A percentile compares a stretch with the other conserved stretches of the same genome.
These are phyloP conservation scores for Ophiocordyceps robertsii DNA, from an alignment of 2,329 filamentous ascomycete species.

Conservation along the genomic window DNA sequence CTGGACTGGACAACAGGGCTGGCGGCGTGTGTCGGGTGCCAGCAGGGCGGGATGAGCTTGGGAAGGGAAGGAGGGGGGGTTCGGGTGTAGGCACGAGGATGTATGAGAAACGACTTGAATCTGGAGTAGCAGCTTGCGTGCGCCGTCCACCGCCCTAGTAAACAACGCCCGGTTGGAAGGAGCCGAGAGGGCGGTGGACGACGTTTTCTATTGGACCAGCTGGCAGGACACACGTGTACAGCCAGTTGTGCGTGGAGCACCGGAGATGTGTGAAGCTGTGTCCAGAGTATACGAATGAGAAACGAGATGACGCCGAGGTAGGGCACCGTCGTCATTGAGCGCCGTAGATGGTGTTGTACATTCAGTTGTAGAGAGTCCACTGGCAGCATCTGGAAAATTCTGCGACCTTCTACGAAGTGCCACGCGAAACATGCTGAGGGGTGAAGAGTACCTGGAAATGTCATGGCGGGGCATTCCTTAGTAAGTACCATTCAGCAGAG, in stretches of 20 bases:
- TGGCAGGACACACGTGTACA: background rate
- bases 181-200: too few relatives aligned
- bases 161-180: too few relatives aligned
- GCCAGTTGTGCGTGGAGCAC: background rate
- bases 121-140: too few relatives aligned
- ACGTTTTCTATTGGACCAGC: background rate
- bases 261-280: too few relatives aligned
- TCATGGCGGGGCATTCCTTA: slow-evolving; percentile 6
- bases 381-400: slow-evolving; percentile 12
- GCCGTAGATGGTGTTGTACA: background rate
- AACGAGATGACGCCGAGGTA: background rate
- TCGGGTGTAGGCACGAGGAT: too few relatives aligned
- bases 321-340: background rate
- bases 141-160: too few relatives aligned
- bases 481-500: background rate
- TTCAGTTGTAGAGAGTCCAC: background rate
- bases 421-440: background rate
- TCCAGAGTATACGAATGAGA: too few relatives aligned
- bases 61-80: too few relatives aligned
- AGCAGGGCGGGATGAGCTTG: too few relatives aligned
- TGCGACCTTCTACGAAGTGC: slow-evolving; percentile 8
- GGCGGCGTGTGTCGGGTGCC: too few relatives aligned
- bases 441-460: slow-evolving; percentile 2
- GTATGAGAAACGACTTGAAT: too few relatives aligned
- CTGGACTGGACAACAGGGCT: too few relatives aligned